Base-by-base conservation (phyloP, 495 filamentous ascomycete species). In the Antarctomyces pellizariae region DNA sequence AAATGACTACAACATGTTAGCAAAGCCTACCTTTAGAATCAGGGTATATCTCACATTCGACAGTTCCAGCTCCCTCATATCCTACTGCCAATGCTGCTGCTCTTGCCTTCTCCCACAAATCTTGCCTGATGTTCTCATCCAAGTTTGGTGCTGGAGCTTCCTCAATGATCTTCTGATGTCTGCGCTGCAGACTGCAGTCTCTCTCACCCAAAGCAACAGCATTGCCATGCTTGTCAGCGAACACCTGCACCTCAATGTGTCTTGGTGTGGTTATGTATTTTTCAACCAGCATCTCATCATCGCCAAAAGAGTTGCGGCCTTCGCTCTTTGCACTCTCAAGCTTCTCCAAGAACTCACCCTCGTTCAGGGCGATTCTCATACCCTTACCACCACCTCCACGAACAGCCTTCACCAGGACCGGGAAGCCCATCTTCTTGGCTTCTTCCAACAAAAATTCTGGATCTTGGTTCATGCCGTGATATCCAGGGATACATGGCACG, bases 241-340 rank as follows among this genome's bases (percentile, higher is more conserved):
- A 95, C 2, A 99, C 66, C 44, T 99, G 86, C 7, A 99, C 89
- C 47, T 99, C 86, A 31, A 99, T 90, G 42, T 99, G 86, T 22
- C 89, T 62, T 13, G 89, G 86, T 8, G 77, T 82, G 2, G 72
- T 75, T 41, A 99, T 84, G 45, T 93, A 99, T 45, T 82, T 89
- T 53, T 99, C 86, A 10, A 99, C 76, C 19, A 99, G 51, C 53
- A 95, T 90, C n/a, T 78, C 66, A 47, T 93, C 80, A 37, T 92
- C 82, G 4, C 89, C 84, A 46, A 99, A 99, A 0, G 78, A 84
- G 31, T 78, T 90, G 37, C 60, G 58, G 0, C 83, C 76, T 48
- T 99, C 86, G 7, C 75, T 78, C 38, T 90, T 77, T 7, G 86
- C 89, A 14, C 78, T 89, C 28, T 64, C 59, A 13, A 99, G 49